Conservation (phyloP, 805 yeast species). For the Candida maltosa region DNA sequence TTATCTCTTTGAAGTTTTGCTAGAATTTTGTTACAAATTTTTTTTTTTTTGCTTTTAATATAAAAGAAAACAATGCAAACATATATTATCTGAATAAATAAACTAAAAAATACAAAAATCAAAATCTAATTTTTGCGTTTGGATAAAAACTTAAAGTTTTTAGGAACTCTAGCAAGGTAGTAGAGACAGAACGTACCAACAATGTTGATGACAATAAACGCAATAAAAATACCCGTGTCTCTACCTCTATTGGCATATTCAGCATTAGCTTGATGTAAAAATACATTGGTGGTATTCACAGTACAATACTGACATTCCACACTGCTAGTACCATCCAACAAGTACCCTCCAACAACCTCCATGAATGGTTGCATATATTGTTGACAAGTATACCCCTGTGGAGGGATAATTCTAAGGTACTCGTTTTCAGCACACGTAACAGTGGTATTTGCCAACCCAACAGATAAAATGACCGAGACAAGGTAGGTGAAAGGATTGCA, state of each 20-base stretch:
- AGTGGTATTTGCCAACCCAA: slow-evolving; percentile 25
- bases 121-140: no score
- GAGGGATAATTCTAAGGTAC: slow-evolving; percentile 13
- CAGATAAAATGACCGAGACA: slow-evolving; percentile 47
- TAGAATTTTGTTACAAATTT: no score
- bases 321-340: slow-evolving; percentile 40
- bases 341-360: slow-evolving; percentile 42
- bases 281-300: slow-evolving; percentile 53
- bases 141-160: slow-evolving; percentile 39
- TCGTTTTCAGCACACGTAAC: slow-evolving; percentile 33
- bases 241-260: slow-evolving; percentile 56
- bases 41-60: no score
- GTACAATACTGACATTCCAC: slow-evolving; percentile 60
- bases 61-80: no score
- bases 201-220: slow-evolving; percentile 31
- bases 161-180: slow-evolving; percentile 75
- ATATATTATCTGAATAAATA: no score
- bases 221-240: slow-evolving; percentile 52
- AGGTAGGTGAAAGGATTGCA: slow-evolving; percentile 68
- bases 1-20: no score
- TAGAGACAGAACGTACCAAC: slow-evolving; percentile 34
- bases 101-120: no score
- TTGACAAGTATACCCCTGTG: slow-evolving; percentile 20
- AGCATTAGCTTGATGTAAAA: slow-evolving; percentile 45
- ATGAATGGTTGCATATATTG: slow-evolving; percentile 28